Base-by-base conservation (phyloP, 2,329 filamentous ascomycete species). In the Nemania bipapillata region DNA sequence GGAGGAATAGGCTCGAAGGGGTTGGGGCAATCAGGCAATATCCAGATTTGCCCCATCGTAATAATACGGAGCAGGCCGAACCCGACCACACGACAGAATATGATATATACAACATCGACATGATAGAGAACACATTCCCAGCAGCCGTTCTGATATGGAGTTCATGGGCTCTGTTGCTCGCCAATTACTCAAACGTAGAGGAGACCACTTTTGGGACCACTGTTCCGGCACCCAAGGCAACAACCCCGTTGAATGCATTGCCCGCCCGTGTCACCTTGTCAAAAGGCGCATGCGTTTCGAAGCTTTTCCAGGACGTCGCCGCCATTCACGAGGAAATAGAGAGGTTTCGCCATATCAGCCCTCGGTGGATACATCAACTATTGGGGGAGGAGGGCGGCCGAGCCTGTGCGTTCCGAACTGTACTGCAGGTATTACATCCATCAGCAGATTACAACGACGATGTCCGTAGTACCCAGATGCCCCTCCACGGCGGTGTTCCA, bases 391-490 rank as follows among this genome's bases (percentile, higher is more conserved):
- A 54, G 28, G 50, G 50, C 50, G 50, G 50, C 26, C 50, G 50
- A 54, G 50, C 50, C 50, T 54, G 50, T 54, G 50, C 50, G 50
- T 54, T 54, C 50, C 50, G 50, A 54, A 54, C 50, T 54, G 50
- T 54, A 54, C 50, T 54, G 50, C 50, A 54, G 50, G 50, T 54
- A 54, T 54, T 54, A 54, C 50, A 54, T 54, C 50, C 50, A 54
- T 50, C 47, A 26, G 47, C 47, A 54, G 50, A 54, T 54, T 54
- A 54, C 50, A 54, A 54, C 50, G 50, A 35, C 35, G 50, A 54
- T 54, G 26, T 54, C 50, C 50, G 50, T 54, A 54, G 50, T 35
- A 54, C 50, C 50, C 50, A 54, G 50, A 54, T 54, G 50, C 50
- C 50, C 50, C 26, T 54, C 26, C 26, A 54, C 50, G 50, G 50